Evolutionary conservation across 805 yeast genomes (phyloP).

Genomic region (Yarrowia deformans): DNA sequence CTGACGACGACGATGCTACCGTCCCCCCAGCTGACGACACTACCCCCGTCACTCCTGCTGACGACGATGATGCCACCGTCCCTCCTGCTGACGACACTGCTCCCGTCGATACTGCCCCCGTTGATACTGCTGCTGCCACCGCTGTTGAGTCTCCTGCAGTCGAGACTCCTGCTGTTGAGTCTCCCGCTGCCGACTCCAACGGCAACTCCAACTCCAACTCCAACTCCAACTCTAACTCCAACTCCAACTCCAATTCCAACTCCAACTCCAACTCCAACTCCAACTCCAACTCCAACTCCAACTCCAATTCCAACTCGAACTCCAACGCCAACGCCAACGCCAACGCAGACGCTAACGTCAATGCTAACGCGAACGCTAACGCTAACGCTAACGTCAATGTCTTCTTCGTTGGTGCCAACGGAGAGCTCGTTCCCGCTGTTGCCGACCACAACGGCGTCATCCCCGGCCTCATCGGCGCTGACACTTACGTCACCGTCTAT

Average conservation of each 20-base stretch:
- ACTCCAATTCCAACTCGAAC: too few species aligned
- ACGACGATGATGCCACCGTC: too few species aligned
- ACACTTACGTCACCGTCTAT: slow-evolving; percentile 2
- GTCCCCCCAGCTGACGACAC: too few species aligned
- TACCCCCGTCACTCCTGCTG: too few species aligned
- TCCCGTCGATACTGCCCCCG: not conserved
- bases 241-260: slow-evolving; percentile 2
- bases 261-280: slow-evolving; percentile 12
- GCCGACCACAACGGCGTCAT: not conserved
- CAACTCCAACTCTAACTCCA: slow-evolving; percentile 18
- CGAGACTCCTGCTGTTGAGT: not conserved
- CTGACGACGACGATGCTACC: too few species aligned
- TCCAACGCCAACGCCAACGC: too few species aligned
- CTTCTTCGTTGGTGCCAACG: not conserved
- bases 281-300: too few species aligned
- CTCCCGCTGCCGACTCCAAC: not conserved
- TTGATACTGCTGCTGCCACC: not conserved
- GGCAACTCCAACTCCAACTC: slow-evolving; percentile 5
- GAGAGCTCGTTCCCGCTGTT: not conserved
- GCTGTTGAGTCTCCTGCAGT: not conserved
- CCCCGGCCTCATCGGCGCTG: not conserved
- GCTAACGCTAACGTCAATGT: not conserved
- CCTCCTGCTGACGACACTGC: slow-evolving; percentile 2
- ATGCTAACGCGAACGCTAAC: too few species aligned
- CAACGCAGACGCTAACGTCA: too few species aligned